Base-by-base conservation (phyloP, 441 rosid genomes). In the Arabidopsis lyrata region DNA sequence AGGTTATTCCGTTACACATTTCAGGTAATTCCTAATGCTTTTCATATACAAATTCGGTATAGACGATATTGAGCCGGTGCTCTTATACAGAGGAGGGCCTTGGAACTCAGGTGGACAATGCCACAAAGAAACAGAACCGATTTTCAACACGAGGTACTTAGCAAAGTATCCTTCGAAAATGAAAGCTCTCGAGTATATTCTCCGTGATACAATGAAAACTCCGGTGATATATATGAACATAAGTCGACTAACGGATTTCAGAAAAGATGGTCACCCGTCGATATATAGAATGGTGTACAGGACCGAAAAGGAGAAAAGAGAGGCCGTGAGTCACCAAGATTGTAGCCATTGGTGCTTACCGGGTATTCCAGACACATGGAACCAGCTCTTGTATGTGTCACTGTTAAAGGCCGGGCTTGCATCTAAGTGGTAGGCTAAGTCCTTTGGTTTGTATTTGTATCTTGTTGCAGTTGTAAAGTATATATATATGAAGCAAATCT, bases 271-370 rank as follows among this genome's bases (percentile, higher is more conserved):
- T 1, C 90, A 86, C 61, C 91, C 91, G 32, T 83, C 92, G 2
- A 82, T 86, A 49, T 89, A 84, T 61, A 76, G 88, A 71, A 78
- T 20, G 83, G 54, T 57, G 24, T 83, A 84, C 75, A 81, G 56
- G 66, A 78, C 86, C 1, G 77, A 45, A 0, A 69, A 67, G 64
- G 88, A 84, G 70, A 78, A 29, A 73, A 61, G 48, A 27, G 81
- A 78, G 8, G 86, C 90, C 0, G 82, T 76, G 77, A 52, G 54
- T 2, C 80, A 77, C 77, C 91, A 89, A 79, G 94, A 87, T 80
- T 89, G 89, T 81, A 84, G 90, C 76, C 92, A 86, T 39, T 89
- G 94, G 91, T 89, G 94, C 80, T 82, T 89, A 53, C 91, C 88
- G 0, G 90, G 94, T 59, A 88, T 86, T 4, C 91, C 90, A 0